Evolutionary conservation across 2,329 filamentous ascomycete species (phyloP).

Genomic region (Trichoderma gracile): DNA sequence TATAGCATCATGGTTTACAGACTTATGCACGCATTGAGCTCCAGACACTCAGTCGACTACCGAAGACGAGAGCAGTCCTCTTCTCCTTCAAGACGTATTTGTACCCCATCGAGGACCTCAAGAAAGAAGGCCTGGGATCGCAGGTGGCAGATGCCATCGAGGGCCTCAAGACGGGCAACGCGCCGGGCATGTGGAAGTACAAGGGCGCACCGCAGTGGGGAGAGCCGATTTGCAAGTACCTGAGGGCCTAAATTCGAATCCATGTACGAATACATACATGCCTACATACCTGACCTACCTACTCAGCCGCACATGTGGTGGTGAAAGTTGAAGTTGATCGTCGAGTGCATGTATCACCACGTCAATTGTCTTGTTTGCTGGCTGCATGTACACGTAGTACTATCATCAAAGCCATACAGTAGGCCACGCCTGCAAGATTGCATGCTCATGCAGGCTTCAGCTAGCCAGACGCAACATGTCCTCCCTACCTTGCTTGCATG

Average conservation of each 20-base stretch:
- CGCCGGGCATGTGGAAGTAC: constrained; percentile 55
- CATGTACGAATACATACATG: constrained; percentile 16
- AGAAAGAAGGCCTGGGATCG: constrained; percentile 49
- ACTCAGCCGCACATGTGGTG: neutral
- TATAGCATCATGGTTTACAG: neutral
- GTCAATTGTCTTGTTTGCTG: too few relatives aligned
- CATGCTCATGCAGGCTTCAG: too few relatives aligned
- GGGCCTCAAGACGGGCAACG: constrained; percentile 52
- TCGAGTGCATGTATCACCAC: too few relatives aligned
- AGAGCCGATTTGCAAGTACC: constrained; percentile 47
- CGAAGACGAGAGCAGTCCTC: constrained; percentile 47
- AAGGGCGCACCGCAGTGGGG: constrained; percentile 54
- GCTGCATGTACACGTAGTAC: too few relatives aligned
- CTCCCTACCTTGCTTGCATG: neutral
- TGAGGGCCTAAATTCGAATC: too few relatives aligned
- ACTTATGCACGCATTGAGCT: constrained; percentile 49
- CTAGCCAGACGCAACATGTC: too few relatives aligned
- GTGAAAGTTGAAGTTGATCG: too few relatives aligned
- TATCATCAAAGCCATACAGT: too few relatives aligned
- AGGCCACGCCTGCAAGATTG: too few relatives aligned
- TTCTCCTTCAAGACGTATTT: constrained; percentile 60
- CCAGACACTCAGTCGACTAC: constrained; percentile 54
- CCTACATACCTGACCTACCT: too few relatives aligned
- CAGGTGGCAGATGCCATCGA: constrained; percentile 55
- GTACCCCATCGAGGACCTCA: constrained; percentile 51